A percentile compares a stretch with the other conserved stretches of the same genome.
These are phyloP conservation scores for Trametes cubensis DNA, from an alignment of 768 basidiomycete species.

Conservation along the genomic window DNA sequence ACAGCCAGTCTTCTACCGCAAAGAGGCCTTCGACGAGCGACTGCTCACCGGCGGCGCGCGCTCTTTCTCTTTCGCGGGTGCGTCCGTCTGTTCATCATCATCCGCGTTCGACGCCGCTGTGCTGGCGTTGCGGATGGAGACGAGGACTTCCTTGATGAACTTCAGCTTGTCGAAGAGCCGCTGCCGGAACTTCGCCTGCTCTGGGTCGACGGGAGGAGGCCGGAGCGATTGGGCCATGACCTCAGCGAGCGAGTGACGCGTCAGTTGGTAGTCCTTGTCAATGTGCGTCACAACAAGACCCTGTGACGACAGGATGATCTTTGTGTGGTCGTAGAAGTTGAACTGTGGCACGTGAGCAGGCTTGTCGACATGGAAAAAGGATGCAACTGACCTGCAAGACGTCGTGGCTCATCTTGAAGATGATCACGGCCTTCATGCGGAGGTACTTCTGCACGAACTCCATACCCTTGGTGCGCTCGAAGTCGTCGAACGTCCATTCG, in stretches of 20 bases:
- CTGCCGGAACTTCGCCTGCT: slow-evolving; percentile 61
- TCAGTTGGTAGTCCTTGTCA: slow-evolving; percentile 83
- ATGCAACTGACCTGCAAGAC: slow-evolving; percentile 75
- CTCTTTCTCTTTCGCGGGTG: neutral
- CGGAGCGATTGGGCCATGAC: slow-evolving; percentile 62
- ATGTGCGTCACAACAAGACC: slow-evolving; percentile 86
- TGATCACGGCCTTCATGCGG: slow-evolving; percentile 95
- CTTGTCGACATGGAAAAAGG: slow-evolving; percentile 1
- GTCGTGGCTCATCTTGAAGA: slow-evolving; percentile 95
- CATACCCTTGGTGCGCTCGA: slow-evolving; percentile 76
- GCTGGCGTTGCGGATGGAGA: slow-evolving; percentile 67
- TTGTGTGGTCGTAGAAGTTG: slow-evolving; percentile 98
- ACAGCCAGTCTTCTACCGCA: slow-evolving; percentile 13
- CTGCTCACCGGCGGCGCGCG: slow-evolving; percentile 16
- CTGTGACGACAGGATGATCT: slow-evolving; percentile 83
- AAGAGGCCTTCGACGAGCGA: slow-evolving; percentile 25
- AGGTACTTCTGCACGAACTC: slow-evolving; percentile 95
- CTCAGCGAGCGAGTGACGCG: slow-evolving; percentile 70
- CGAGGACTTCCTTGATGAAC: slow-evolving; percentile 84
- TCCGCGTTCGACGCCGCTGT: slow-evolving; percentile 28
- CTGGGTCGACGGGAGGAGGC: slow-evolving; percentile 47
- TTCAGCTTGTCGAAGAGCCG: slow-evolving; percentile 77
- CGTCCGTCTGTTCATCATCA: slow-evolving; percentile 7
- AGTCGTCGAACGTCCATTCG: slow-evolving; percentile 78
- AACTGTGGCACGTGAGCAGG: slow-evolving; percentile 56